Evolutionary conservation across 306 rosid species (phyloP).

Genomic region (Cucumis cinereus): DNA sequence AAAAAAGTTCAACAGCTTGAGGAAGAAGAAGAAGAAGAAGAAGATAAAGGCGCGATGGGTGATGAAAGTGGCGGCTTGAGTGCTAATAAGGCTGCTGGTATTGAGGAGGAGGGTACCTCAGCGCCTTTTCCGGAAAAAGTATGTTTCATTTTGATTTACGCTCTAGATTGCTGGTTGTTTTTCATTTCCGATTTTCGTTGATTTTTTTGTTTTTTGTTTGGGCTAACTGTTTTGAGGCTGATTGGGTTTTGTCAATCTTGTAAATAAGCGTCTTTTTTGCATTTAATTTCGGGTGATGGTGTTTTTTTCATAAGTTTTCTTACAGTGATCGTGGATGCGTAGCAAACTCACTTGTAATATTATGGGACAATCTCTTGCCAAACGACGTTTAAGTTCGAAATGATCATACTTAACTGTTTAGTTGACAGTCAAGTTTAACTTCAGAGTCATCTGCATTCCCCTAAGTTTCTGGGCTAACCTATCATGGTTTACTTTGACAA

Average conservation of each 20-base stretch:
- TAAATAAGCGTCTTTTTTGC: neutral
- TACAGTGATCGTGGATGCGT: neutral
- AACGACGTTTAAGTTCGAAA: neutral
- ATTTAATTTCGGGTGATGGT: neutral
- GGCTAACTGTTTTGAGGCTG: neutral
- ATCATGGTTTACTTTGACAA: neutral
- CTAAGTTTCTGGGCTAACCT: neutral
- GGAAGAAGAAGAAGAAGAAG: slow-evolving; percentile 15
- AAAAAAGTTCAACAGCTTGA: slow-evolving; percentile 14
- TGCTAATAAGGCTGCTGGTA: slow-evolving; percentile 66
- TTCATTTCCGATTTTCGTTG: neutral
- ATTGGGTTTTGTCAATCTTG: neutral
- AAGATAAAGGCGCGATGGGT: slow-evolving; percentile 44
- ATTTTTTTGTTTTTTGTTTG: neutral
- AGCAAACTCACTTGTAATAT: neutral
- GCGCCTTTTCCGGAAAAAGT: slow-evolving; percentile 94
- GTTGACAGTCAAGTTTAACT: neutral
- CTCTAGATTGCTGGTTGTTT: neutral
- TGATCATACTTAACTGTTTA: neutral
- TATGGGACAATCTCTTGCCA: neutral
- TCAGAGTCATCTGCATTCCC: neutral
- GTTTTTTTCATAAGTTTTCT: neutral
- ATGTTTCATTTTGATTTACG: neutral
- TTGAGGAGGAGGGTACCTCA: slow-evolving; percentile 68
- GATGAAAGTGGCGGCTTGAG: slow-evolving; percentile 88